Base-by-base conservation (phyloP, 73 alveolate species). In the Halteria grandinella region DNA sequence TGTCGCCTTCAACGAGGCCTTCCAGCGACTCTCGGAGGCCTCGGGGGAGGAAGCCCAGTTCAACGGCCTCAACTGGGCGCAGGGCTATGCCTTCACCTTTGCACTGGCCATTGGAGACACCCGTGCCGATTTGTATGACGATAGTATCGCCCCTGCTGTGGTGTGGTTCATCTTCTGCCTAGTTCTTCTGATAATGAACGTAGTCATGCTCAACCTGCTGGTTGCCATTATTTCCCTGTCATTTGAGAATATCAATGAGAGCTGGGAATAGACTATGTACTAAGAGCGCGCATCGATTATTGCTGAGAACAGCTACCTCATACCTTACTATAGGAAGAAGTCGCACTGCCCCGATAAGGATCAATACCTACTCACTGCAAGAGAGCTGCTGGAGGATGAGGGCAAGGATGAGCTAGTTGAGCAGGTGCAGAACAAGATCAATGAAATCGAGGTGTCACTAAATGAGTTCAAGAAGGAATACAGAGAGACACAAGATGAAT, bases 181-280 rank as follows among this genome's bases (percentile, higher is more conserved):
- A 8, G 45, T 74, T 24, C 17, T 49, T 27, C 53, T 77, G 8
- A 25, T 77, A 4, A 24, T 73, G 32, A 49, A 43, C 21, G 78
- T 77, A 0, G 75, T 77, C 29, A 18, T 77, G 31, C 74, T 77
- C 21, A 77, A 77, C 25, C 44, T 77, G 15, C 55, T 77, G 40
- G 63, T 77, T 49, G 75, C 88, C 21, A 62, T 77, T 27, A 77
- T 77, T 23, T 21, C 66, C 4, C 81, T 62, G 43, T 58, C 81
- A 0, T 77, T 50, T 77, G 55, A 40, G 48, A 21, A 24, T 2
- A 55, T 77, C 12, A 31, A 39, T 12, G 23, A 24, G 15, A 77
- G 48, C 58, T 24, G 50, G 4, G 51, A 28, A 39, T 31, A 28
- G 27, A 50, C 66, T 1, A 63, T 28, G 24, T 62, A 77, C 34